Base-by-base conservation (phyloP, 805 yeast genomes). In the Schizosaccharomyces lindneri region DNA sequence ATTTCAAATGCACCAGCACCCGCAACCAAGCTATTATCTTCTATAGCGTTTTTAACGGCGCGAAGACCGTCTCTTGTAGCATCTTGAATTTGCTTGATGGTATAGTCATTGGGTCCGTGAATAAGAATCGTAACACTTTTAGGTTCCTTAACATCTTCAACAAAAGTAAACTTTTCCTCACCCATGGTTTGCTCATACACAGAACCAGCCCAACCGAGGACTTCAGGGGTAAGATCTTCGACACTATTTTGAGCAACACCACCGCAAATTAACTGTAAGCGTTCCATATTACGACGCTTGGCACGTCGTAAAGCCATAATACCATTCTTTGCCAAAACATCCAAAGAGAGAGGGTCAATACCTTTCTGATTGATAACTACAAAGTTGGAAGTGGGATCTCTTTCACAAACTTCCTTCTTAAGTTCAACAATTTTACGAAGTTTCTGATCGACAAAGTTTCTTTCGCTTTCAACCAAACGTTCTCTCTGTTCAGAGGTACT, bases 241-340 rank as follows among this genome's bases (percentile, higher is more conserved):
- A 89, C 97, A 15, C 95, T 84, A 73, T 93, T 93, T 74, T 90
- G 97, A 7, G 97, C 97, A 70, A 85, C 93, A 67, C 98, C 99
- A 39, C 97, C 98, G 65, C 95, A 86, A 61, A 88, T 87, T 64
- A 93, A 78, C 74, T 93, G 99, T 70, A 93, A 78, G 71, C 99
- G 83, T 76, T 93, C 99, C 98, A 93, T 90, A 73, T 93, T 93
- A 76, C 99, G 84, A 77, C 99, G 83, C 77, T 93, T 93, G 55
- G 99, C 99, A 70, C 98, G 82, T 77, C 99, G 83, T 68, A 93
- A 78, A 0, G 98, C 98, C 67, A 93, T 77, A 66, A 93, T 93
- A 67, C 85, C 85, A 73, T 93, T 84, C 70, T 87, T 87, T 55
- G 97, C 97, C 65, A 93, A 78, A 4, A 90, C 83, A 70, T 93